phyloP scores from a whole-genome alignment of 768 basidiomycete genomes.

The Xerocomellus intermedius region DNA sequence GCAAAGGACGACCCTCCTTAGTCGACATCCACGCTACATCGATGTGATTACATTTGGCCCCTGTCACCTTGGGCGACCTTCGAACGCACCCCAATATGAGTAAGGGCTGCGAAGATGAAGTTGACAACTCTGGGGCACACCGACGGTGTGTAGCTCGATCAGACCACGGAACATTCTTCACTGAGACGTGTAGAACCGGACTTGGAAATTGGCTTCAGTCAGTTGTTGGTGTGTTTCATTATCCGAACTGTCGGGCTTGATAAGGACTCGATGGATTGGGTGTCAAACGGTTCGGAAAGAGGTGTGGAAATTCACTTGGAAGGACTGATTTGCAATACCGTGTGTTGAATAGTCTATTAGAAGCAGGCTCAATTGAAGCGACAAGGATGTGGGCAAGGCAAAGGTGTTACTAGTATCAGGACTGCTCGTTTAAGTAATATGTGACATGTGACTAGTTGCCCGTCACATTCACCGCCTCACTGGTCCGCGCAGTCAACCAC shows the following conservation, averaged over 20 bases:
- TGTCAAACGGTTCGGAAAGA: no score
- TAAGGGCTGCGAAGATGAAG: no score
- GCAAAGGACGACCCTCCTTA: no score
- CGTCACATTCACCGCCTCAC: constrained; percentile 13
- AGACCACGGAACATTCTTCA: no score
- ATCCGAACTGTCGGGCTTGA: neutral
- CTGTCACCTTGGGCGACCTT: no score
- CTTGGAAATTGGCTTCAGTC: neutral
- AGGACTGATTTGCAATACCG: neutral
- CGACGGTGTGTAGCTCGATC: neutral
- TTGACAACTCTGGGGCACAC: neutral
- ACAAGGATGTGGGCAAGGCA: no score
- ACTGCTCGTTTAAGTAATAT: no score
- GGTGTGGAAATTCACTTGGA: neutral
- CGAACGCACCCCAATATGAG: no score
- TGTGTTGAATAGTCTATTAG: neutral
- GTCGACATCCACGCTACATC: no score
- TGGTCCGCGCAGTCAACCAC: constrained; percentile 22
- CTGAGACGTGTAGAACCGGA: neutral
- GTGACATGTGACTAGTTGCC: constrained; percentile 25
- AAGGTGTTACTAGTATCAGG: no score
- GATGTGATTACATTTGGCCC: no score
- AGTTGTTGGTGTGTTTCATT: neutral
- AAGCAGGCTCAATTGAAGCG: no score
- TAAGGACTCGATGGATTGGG: neutral